phyloP scores from a whole-genome alignment of 352 stramenopile species.

The Phytophthora uliginosa region DNA sequence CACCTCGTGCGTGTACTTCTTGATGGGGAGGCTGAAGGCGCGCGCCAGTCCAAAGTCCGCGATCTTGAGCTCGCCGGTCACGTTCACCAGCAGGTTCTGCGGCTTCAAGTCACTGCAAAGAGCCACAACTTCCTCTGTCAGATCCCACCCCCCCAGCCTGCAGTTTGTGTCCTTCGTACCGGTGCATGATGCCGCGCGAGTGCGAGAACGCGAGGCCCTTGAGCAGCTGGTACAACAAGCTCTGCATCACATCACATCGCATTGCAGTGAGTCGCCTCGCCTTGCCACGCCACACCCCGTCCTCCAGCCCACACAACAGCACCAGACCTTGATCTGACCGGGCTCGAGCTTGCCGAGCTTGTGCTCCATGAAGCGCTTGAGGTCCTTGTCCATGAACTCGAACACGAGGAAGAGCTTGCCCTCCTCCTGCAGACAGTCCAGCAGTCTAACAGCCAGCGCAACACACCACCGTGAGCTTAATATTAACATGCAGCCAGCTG shows the following conservation, averaged over 20 bases:
- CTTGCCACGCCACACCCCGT: background rate
- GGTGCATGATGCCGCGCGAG: constrained; percentile 90
- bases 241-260: constrained; percentile 26
- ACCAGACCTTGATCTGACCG: constrained; percentile 65
- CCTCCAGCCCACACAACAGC: background rate
- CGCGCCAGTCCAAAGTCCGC: constrained; percentile 99
- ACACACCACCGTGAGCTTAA: background rate
- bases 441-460: constrained; percentile 54
- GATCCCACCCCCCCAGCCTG: background rate
- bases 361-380: constrained; percentile 97
- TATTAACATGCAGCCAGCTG: background rate
- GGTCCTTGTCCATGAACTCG: constrained; percentile 99
- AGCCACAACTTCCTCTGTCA: background rate
- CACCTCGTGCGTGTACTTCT: constrained; percentile 98
- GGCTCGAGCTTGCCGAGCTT: constrained; percentile 74
- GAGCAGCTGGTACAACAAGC: constrained; percentile 89
- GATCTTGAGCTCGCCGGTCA: constrained; percentile 97
- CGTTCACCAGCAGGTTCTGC: constrained; percentile 97
- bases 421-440: constrained; percentile 96
- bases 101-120: constrained; percentile 96
- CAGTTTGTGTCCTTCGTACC: constrained; percentile 40
- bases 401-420: constrained; percentile 99
- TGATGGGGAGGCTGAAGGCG: constrained; percentile 97
- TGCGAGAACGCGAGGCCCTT: constrained; percentile 91
- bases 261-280: background rate